Evolutionary conservation across 1,139 yeast species (phyloP).

Genomic region (Protomyces macrosporus): DNA sequence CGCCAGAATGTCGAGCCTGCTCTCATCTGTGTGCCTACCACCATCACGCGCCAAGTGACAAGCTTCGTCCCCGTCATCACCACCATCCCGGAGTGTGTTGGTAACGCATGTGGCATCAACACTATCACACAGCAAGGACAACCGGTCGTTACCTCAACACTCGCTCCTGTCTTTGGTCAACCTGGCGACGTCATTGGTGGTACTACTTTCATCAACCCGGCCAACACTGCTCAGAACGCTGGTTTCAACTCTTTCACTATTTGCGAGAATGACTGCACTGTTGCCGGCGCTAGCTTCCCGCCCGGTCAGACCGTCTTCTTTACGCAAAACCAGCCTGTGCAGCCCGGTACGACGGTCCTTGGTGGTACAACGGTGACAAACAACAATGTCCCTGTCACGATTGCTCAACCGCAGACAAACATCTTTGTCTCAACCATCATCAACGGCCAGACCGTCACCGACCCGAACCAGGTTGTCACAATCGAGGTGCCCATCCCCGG

Average conservation of each 20-base stretch:
- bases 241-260: slow-evolving; percentile 7
- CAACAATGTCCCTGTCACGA: background rate
- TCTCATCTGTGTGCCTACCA: slow-evolving; percentile 4
- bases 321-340: slow-evolving; percentile 2
- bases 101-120: slow-evolving; percentile 5
- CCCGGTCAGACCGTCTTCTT: slow-evolving; percentile 11
- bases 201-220: slow-evolving; percentile 9
- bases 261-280: slow-evolving; percentile 6
- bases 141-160: background rate
- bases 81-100: slow-evolving; percentile 12
- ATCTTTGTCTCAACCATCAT: background rate
- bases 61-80: slow-evolving; percentile 17
- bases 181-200: slow-evolving; percentile 17
- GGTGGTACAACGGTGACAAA: slow-evolving; percentile 16
- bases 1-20: background rate
- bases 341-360: slow-evolving; percentile 1
- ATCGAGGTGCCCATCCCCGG: background rate
- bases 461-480: background rate
- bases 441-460: background rate
- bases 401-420: background rate
- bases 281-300: slow-evolving; percentile 5
- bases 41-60: background rate
- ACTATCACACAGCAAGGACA: slow-evolving; percentile 21
- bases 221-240: slow-evolving; percentile 5
- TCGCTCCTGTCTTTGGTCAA: background rate